Percentiles rank a stretch among this genome's conserved stretches.
phyloP scores from a whole-genome alignment of 2,329 filamentous ascomycete species.

The Fusarium marasasianum region DNA sequence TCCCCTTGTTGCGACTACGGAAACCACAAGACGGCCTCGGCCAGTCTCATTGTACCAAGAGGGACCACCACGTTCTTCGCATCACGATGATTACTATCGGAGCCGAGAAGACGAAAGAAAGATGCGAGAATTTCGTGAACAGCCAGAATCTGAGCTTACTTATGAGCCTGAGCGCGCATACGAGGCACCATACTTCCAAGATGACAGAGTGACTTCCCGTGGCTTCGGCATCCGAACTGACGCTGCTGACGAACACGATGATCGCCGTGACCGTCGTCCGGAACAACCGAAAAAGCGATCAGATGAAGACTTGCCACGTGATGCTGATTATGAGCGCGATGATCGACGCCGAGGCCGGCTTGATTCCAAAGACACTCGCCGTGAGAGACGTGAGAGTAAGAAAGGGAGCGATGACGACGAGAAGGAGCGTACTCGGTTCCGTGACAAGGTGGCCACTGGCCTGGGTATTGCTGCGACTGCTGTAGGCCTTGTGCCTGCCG shows the following conservation, averaged over 20 bases:
- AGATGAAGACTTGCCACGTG: slow-evolving; percentile 45
- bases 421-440: slow-evolving; percentile 54
- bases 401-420: slow-evolving; percentile 49
- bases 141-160: slow-evolving; percentile 48
- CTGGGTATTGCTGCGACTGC: slow-evolving; percentile 60
- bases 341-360: slow-evolving; percentile 42
- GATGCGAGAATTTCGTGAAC: slow-evolving; percentile 55
- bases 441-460: slow-evolving; percentile 60
- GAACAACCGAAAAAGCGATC: slow-evolving; percentile 45
- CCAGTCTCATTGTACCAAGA: slow-evolving; percentile 66
- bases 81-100: slow-evolving; percentile 60
- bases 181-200: slow-evolving; percentile 52
- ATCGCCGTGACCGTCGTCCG: slow-evolving; percentile 52
- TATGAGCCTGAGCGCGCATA: slow-evolving; percentile 40
- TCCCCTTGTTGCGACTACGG: slow-evolving; percentile 22
- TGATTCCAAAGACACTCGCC: slow-evolving; percentile 40
- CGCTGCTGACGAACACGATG: slow-evolving; percentile 50
- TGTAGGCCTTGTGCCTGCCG: slow-evolving; percentile 53
- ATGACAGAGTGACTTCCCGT: slow-evolving; percentile 57
- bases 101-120: slow-evolving; percentile 58
- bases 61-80: slow-evolving; percentile 52
- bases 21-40: slow-evolving; percentile 48
- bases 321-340: slow-evolving; percentile 44
- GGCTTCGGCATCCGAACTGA: slow-evolving; percentile 64
- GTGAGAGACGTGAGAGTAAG: slow-evolving; percentile 45